A percentile compares a stretch with the other conserved stretches of the same genome.
These are phyloP conservation scores for Aspergillus sp. DNA, from an alignment of 2,329 filamentous ascomycete genomes.

Conservation along the genomic window DNA sequence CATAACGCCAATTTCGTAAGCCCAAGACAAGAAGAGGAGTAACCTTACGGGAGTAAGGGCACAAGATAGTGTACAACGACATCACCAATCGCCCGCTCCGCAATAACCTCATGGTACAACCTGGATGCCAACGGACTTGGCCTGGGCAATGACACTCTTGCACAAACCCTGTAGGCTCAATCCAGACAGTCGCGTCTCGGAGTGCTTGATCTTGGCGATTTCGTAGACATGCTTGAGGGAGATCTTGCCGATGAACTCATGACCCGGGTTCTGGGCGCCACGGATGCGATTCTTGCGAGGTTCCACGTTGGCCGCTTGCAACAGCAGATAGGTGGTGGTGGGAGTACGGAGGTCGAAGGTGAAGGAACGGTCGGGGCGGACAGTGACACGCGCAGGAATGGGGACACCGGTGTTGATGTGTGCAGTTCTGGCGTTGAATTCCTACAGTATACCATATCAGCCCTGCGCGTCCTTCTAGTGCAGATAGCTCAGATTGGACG, in stretches of 20 bases:
- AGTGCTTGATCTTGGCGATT: conserved; percentile 94
- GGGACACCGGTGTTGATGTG: conserved; percentile 81
- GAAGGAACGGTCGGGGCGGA: conserved; percentile 91
- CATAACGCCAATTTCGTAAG: conserved; percentile 29
- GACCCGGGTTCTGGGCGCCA: conserved; percentile 73
- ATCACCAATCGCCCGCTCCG: conserved; percentile 5
- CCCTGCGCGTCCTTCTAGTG: conserved; percentile 1
- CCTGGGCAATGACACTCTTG: conserved; percentile 72
- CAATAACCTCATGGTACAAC: conserved; percentile 60
- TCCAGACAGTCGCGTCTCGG: conserved; percentile 72
- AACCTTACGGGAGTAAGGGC: conserved; percentile 17
- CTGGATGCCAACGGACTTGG: conserved; percentile 72
- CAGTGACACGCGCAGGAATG: conserved; percentile 84
- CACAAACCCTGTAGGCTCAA: conserved; percentile 70
- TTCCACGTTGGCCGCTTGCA: conserved; percentile 77
- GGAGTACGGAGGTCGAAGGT: conserved; percentile 91
- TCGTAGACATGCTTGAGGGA: conserved; percentile 96
- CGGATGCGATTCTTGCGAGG: conserved; percentile 70
- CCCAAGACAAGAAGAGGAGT: conserved; percentile 14
- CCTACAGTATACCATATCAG: conserved; percentile 56
- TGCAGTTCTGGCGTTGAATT: conserved; percentile 93
- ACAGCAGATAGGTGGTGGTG: conserved; percentile 85
- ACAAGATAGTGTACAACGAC: conserved; percentile 15
- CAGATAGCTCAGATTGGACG: background rate
- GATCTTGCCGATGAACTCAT: conserved; percentile 78